phyloP scores from a whole-genome alignment of 805 yeast species.

The Kodamaea fukazawae region DNA sequence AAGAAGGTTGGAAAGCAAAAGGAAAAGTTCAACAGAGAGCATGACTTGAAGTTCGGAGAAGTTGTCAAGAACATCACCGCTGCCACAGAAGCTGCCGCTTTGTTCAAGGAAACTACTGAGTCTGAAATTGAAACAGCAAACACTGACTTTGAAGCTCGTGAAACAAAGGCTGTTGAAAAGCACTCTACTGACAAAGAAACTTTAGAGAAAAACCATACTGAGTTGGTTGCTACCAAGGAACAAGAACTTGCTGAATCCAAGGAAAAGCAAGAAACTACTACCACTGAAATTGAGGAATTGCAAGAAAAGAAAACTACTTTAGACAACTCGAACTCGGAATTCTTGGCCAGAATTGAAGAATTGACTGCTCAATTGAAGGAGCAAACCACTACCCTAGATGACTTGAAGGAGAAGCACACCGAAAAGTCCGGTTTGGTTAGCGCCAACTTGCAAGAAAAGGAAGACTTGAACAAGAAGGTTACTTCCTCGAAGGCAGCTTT shows the following conservation, averaged over 20 bases:
- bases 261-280: constrained; percentile 40
- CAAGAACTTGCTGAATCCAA: constrained; percentile 44
- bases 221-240: constrained; percentile 43
- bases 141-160: constrained; percentile 45
- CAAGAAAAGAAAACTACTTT: constrained; percentile 42
- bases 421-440: constrained; percentile 29
- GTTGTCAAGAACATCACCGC: constrained; percentile 21
- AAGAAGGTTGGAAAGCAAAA: constrained; percentile 38
- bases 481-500: constrained; percentile 34
- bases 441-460: constrained; percentile 33
- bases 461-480: constrained; percentile 40
- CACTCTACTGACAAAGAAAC: constrained; percentile 46
- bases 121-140: constrained; percentile 45
- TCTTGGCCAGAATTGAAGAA: constrained; percentile 38
- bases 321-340: constrained; percentile 38
- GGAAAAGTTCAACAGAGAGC: constrained; percentile 41
- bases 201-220: constrained; percentile 41
- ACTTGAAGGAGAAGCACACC: constrained; percentile 30
- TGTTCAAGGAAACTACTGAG: constrained; percentile 41
- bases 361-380: constrained; percentile 43
- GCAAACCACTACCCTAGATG: constrained; percentile 31
- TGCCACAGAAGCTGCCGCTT: constrained; percentile 32
- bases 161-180: constrained; percentile 43
- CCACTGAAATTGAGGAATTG: constrained; percentile 43
- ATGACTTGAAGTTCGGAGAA: constrained; percentile 28